Conservation (phyloP, 106 monocot genomes). For the Allium cepa region DNA sequence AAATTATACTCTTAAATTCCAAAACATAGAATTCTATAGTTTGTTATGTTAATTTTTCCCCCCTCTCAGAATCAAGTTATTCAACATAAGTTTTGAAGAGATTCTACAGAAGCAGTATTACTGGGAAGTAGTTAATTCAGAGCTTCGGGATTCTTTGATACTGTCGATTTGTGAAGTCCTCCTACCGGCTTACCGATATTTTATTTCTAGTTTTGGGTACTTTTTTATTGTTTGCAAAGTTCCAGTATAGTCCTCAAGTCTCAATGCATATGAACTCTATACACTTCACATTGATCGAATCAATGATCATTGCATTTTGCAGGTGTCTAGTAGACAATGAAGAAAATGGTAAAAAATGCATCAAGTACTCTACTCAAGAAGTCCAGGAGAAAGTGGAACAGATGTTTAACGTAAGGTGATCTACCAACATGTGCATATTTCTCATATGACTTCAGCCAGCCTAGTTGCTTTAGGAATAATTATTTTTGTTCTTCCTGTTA, state of each 20-base stretch:
- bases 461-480: too few species aligned
- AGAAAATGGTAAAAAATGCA: not conserved
- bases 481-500: too few species aligned
- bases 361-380: slow-evolving; percentile 2
- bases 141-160: slow-evolving; percentile 60
- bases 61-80: slow-evolving; percentile 36
- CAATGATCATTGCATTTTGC: not conserved
- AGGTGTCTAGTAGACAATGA: not conserved
- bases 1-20: not conserved
- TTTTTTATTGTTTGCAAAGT: too few species aligned
- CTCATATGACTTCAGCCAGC: too few species aligned
- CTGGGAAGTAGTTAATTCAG: slow-evolving; percentile 45
- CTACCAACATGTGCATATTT: too few species aligned
- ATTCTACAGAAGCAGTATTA: slow-evolving; percentile 36
- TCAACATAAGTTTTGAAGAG: slow-evolving; percentile 47
- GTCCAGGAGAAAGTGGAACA: not conserved
- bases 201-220: slow-evolving; percentile 60
- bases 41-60: not conserved
- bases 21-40: not conserved
- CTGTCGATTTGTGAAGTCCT: slow-evolving; percentile 66
- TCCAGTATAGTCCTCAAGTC: too few species aligned
- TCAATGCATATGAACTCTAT: too few species aligned
- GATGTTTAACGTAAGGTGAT: not conserved
- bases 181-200: slow-evolving; percentile 63
- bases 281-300: not conserved